Base-by-base conservation (phyloP, 768 basidiomycete species). In the Agaricus subrufescens region DNA sequence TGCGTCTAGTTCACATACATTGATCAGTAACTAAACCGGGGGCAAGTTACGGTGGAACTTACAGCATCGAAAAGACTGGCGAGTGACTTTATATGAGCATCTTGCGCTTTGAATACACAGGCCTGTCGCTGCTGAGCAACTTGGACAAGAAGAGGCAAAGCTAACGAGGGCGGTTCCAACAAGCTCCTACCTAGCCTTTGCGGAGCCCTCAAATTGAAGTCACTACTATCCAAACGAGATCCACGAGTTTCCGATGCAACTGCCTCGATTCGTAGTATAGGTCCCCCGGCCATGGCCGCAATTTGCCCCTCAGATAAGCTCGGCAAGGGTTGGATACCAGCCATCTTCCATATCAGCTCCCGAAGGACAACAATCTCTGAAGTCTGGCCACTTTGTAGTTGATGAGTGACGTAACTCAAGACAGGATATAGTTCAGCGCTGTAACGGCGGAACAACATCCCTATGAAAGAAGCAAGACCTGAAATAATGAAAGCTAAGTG, bases 331-430 rank as follows among this genome's bases (percentile, higher is more conserved):
- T 96, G 89, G 57, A 97, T 91, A 3, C 91, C 94, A 4, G 94
- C 89, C 93, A 98, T 96, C 67, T 93, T 91, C 81, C 86, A 89
- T 50, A 98, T 92, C 50, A 99, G 73, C 65, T 96, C 94, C 31
- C 89, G 84, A n/a, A 99, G 76, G 25, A 98, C 90, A 23, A 94
- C 81, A 44, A 98, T 86, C 64, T 98, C 94, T 10, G 89, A 87
- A 1, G 91, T 83, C 65, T 93, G 86, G 37, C 85, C 86, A 46
- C 84, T 83, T 66, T 89, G 83, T 30, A 98, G 77, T 66, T 95
- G 94, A 66, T 98, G 92, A 42, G 91, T 89, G 60, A 98, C 83
- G 64, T 96, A 98, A 68, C 85, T 89, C 54, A 99, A 71, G 50
- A 98, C 76, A 0, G 91, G 88, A 0, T 86, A 85, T 50, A 94